Conservation (phyloP, 331 rosid species). For the Acacia concinna region DNA sequence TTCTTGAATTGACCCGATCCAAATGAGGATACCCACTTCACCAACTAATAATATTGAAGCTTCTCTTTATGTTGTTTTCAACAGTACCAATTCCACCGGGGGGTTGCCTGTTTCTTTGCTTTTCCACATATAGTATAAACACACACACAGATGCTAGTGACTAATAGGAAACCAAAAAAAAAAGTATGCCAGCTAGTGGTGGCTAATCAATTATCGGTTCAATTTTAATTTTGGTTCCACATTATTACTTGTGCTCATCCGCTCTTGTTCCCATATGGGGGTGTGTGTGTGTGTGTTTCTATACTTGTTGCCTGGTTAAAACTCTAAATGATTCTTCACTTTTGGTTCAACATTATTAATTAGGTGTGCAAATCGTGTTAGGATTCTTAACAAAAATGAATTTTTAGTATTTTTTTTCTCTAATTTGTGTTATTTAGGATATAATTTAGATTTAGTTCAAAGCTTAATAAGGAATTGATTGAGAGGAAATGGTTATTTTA, state of each 20-base stretch:
- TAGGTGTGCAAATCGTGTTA: background rate
- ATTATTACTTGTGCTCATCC: background rate
- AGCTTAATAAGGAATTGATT: background rate
- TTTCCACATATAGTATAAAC: background rate
- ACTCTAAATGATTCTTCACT: background rate
- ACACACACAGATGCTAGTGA: background rate
- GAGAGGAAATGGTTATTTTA: background rate
- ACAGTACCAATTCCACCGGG: slow-evolving; percentile 22
- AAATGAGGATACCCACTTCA: slow-evolving; percentile 3
- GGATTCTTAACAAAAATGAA: background rate
- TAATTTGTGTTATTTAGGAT: background rate
- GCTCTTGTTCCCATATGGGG: background rate
- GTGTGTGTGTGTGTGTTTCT: background rate
- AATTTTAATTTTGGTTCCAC: background rate
- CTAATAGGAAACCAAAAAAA: background rate
- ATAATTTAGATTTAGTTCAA: background rate
- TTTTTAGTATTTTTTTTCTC: background rate
- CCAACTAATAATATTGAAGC: background rate
- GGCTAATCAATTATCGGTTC: background rate
- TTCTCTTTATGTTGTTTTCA: slow-evolving; percentile 16
- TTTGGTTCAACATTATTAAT: background rate
- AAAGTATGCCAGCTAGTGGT: too few relatives aligned
- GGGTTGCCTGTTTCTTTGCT: slow-evolving; percentile 18
- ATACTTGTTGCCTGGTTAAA: background rate
- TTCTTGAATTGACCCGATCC: background rate